These are phyloP conservation scores for Naematelia encephala DNA, from an alignment of 768 basidiomycete genomes.

Conservation along the genomic window DNA sequence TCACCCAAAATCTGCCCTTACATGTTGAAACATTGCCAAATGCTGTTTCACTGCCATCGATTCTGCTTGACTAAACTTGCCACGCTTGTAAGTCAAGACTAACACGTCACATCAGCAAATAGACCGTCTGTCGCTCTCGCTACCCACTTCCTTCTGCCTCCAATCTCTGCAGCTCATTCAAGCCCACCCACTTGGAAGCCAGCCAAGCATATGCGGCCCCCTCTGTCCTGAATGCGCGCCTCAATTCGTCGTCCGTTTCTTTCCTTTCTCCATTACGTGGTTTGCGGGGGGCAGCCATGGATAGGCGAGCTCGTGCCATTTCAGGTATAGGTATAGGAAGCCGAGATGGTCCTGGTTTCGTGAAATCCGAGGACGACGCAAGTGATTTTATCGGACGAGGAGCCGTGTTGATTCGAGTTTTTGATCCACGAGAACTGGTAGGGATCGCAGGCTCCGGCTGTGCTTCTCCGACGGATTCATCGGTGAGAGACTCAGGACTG, in stretches of 20 bases:
- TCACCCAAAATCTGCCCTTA: conserved; percentile 1
- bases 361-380: no score
- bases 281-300: neutral
- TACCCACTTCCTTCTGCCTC: conserved; percentile 33
- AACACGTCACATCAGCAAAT: neutral
- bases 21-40: conserved; percentile 20
- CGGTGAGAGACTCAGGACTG: neutral
- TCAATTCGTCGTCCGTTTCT: conserved; percentile 8
- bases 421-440: no score
- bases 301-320: neutral
- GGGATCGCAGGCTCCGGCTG: no score
- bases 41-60: conserved; percentile 14
- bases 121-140: neutral
- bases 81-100: conserved; percentile 34
- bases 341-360: neutral
- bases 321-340: neutral
- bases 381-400: no score
- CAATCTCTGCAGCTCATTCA: conserved; percentile 18
- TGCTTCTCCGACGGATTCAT: no score
- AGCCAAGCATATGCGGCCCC: conserved; percentile 22
- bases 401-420: no score
- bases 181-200: conserved; percentile 19
- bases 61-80: conserved; percentile 25
- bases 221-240: conserved; percentile 3
- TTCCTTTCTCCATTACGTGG: neutral